A percentile compares a stretch with the other conserved stretches of the same genome.
Evolutionary conservation across 345 rosid species (phyloP).

Genomic region (Arabidopsis arenosa): DNA sequence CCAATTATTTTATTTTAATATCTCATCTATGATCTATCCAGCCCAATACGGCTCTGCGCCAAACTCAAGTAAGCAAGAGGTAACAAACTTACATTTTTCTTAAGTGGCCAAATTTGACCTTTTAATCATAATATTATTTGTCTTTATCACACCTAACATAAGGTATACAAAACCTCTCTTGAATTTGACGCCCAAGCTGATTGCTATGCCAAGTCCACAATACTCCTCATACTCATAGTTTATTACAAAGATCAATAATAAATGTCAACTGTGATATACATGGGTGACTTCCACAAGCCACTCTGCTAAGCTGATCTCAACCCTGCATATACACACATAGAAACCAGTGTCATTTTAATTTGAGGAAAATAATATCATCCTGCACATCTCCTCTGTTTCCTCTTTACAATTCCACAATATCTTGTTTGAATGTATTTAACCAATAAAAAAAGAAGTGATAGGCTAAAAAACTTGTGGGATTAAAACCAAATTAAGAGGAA

Average conservation of each 20-base stretch:
- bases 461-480: not conserved
- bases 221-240: constrained; percentile 24
- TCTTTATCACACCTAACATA: constrained; percentile 8
- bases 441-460: constrained; percentile 2
- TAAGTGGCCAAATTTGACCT: constrained; percentile 23
- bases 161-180: constrained; percentile 14
- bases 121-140: not conserved
- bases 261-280: constrained; percentile 10
- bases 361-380: not conserved
- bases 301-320: constrained; percentile 11
- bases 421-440: not conserved
- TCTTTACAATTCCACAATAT: not conserved
- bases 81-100: constrained; percentile 22
- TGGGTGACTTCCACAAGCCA: constrained; percentile 11
- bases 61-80: not conserved
- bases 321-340: constrained; percentile 20
- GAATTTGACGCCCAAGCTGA: constrained; percentile 9
- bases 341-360: constrained; percentile 11
- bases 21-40: not conserved
- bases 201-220: constrained; percentile 29
- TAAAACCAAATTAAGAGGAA: not conserved
- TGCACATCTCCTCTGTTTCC: not conserved
- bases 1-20: not conserved
- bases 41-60: not conserved
- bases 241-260: not conserved